phyloP scores from a whole-genome alignment of 78 protist genomes.

The Cavenderia fasciculata region DNA sequence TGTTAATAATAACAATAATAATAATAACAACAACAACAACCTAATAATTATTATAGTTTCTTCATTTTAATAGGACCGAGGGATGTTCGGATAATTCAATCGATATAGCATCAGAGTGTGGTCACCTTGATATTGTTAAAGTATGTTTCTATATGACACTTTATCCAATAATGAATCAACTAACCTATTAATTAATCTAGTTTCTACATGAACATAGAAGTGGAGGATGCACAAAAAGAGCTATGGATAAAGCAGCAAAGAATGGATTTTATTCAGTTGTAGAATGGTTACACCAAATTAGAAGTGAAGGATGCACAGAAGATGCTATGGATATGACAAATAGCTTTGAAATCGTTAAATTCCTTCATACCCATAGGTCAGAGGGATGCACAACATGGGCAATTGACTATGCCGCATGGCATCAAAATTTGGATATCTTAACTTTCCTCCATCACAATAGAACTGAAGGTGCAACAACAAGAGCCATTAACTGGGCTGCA shows the following conservation, averaged over 20 bases:
- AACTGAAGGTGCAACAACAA: not conserved
- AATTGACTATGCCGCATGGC: not conserved
- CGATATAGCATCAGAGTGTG: not conserved
- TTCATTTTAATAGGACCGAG: no score
- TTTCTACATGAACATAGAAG: not conserved
- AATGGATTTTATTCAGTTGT: not conserved
- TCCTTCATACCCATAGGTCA: not conserved
- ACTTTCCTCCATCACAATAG: not conserved
- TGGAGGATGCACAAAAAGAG: not conserved
- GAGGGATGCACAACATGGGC: not conserved
- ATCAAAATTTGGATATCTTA: not conserved
- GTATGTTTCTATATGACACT: not conserved
- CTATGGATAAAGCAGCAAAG: not conserved
- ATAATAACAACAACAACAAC: no score
- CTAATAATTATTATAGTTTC: no score
- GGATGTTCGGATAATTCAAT: no score
- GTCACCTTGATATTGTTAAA: not conserved
- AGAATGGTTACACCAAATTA: not conserved
- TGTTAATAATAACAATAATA: no score
- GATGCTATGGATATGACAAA: not conserved
- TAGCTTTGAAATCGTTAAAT: not conserved
- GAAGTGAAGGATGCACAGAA: not conserved
- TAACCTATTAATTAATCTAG: not conserved
- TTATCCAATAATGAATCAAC: not conserved
- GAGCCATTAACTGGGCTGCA: not conserved